Conservation (phyloP, 176 grass and related monocot species). For the Chrysopogon serrulatus region DNA sequence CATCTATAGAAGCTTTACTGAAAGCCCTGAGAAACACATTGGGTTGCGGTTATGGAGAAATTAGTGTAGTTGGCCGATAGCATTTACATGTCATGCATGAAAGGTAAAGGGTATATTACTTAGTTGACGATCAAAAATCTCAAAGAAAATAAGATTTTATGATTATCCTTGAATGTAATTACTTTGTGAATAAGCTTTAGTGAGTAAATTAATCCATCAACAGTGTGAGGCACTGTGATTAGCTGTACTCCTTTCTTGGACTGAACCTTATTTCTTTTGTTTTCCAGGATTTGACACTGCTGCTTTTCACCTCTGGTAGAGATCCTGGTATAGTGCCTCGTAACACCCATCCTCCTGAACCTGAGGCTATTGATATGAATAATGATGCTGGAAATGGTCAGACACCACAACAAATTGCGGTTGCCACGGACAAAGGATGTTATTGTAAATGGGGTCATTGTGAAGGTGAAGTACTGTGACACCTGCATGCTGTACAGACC, state of each 20-base stretch:
- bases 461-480: conserved; percentile 94
- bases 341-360: conserved; percentile 84
- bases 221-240: background rate
- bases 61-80: background rate
- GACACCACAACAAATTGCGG: conserved; percentile 74
- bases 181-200: background rate
- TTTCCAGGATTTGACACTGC: conserved; percentile 80
- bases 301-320: conserved; percentile 86
- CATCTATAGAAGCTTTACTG: background rate
- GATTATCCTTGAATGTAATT: background rate
- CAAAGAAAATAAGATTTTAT: no score
- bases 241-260: background rate
- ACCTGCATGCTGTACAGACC: conserved; percentile 96
- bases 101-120: background rate
- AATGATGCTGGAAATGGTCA: conserved; percentile 46
- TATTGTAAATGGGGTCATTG: conserved; percentile 62
- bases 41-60: background rate
- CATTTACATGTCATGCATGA: background rate
- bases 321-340: conserved; percentile 95
- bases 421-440: conserved; percentile 82
- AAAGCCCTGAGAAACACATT: background rate
- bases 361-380: conserved; percentile 52
- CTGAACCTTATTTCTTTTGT: conserved; percentile 15
- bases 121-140: background rate
- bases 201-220: background rate